Base-by-base conservation (phyloP, 805 yeast species). In the Citeromyces nyonsensis region DNA sequence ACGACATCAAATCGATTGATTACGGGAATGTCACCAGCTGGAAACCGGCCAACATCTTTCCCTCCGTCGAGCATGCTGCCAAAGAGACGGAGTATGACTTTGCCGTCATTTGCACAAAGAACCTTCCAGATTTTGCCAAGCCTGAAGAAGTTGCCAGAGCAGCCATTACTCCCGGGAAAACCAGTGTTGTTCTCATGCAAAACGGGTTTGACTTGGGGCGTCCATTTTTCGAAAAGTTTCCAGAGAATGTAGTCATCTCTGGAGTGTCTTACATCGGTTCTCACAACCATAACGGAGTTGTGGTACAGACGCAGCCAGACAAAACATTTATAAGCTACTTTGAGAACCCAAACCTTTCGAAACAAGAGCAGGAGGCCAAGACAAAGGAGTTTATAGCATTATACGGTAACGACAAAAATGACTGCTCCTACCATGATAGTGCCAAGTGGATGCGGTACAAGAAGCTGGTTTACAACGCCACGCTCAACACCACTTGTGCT, bases 381-480 rank as follows among this genome's bases (percentile, higher is more conserved):
- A 59, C 69, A 4, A 47, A 54, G 28, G 58, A 57, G 38, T 67
- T 71, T 41, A 59, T 66, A n/a, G 47, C 48, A 3, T 34, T 73
- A 12, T 73, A 71, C 49, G 40, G 52, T 15, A 61, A 61, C 33
- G 63, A 56, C 5, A 45, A 54, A 30, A 70, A 70, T 40, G 38
- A 46, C 1, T 54, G 62, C 39, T 41, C 40, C n/a, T 58, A 59
- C 36, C 61, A 55, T 34, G 57, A 58, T 6, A 59, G 69, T 41
- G 68, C 65, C 30, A 61, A 61, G 47, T 58, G 48, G 48, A 57
- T 66, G 26, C 59, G 93, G 40, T 76, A 81, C 71, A 55, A 62
- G 35, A 80, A 80, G 48, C 59, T 80, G 38, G 62, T 80, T 10
- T 79, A 78, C 55, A 80, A 79, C 48, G 74, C 81, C 13, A 56